phyloP scores from a whole-genome alignment of 2,329 filamentous ascomycete genomes.

The Pyrenochaeta sp. region DNA sequence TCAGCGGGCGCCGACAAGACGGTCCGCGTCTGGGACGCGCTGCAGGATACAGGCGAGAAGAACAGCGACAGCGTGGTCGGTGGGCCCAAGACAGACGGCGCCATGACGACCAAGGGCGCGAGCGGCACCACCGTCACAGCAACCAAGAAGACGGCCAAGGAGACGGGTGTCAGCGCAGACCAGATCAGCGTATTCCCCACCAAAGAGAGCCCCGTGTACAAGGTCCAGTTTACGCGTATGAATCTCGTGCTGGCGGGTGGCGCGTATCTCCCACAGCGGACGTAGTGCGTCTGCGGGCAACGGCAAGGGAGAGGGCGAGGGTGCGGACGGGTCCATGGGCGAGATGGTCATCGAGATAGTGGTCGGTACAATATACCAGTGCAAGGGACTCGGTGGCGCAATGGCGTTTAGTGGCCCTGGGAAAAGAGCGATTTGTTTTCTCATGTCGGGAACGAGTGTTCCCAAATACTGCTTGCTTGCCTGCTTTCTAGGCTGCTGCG shows the following conservation, averaged over 20 bases:
- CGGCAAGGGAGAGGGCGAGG: too few species aligned
- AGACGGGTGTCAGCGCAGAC: constrained; percentile 87
- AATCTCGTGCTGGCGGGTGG: constrained; percentile 90
- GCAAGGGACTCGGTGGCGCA: too few species aligned
- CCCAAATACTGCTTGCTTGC: too few species aligned
- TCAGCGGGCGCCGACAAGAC: constrained; percentile 92
- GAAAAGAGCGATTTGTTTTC: too few species aligned
- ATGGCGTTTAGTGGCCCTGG: too few species aligned
- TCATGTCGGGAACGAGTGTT: too few species aligned
- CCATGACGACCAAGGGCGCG: constrained; percentile 59
- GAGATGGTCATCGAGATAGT: too few species aligned
- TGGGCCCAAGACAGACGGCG: constrained; percentile 60
- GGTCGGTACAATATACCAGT: too few species aligned
- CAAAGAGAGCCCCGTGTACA: constrained; percentile 94
- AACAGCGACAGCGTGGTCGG: constrained; percentile 56
- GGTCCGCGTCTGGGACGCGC: constrained; percentile 93
- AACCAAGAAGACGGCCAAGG: constrained; percentile 79
- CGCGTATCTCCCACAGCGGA: constrained; percentile 62
- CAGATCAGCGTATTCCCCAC: constrained; percentile 95
- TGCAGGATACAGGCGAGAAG: constrained; percentile 67
- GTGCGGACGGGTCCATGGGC: too few species aligned
- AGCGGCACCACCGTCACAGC: constrained; percentile 50
- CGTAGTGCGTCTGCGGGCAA: constrained; percentile 3
- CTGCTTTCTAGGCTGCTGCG: too few species aligned
- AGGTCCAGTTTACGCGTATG: constrained; percentile 93